Base-by-base conservation (phyloP, 371 early-diverging fungal genomes). In the Mucor sp. region DNA sequence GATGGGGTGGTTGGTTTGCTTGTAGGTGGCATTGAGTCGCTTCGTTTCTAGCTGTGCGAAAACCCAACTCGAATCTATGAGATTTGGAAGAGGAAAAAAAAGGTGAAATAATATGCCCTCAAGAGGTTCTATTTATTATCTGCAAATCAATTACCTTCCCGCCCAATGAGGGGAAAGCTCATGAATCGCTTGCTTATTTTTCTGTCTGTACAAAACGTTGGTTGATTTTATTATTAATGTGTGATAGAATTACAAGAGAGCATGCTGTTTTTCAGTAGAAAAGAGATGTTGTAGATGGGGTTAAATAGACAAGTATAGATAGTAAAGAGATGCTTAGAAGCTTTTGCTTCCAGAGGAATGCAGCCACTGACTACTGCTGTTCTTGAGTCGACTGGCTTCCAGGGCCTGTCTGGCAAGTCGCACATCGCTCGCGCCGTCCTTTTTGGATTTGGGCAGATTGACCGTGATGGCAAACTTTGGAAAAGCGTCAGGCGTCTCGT, bases 281-380 rank as follows among this genome's bases (percentile, higher is more conserved):
- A 9, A 48, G 25, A 50, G 11, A 37, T 37, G 25, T 6, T 23
- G 25, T 23, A 19, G 50, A 50, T 50, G 21, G 37, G 4, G 0
- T 37, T 8, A 32, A 3, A 37, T 37, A 37, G 37, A 37, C 14
- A 50, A 19, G 8, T 43, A 50, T 50, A 50, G 21, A 48, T 50
- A 12, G 6, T 50, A 50, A 21, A 23, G 11, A 32, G 37, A 33
- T 6, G 23, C 91, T 63, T 67, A 74, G 58, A 77, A 60, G 27
- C 70, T 70, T 61, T 65, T 74, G 41, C 75, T 73, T 11, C 70
- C 63, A 47, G 71, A 62, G 33, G 55, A 57, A 6, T 53, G 62
- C 19, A 76, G 60, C 77, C 77, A 76, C 69, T 72, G 75, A 56
- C 72, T 76, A 37, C 76, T 74, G 57, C 73, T 76, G 53, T 79